A percentile compares a stretch with the other conserved stretches of the same genome.
Conservation (phyloP, 345 rosid species). For the Durio zibethinus region DNA sequence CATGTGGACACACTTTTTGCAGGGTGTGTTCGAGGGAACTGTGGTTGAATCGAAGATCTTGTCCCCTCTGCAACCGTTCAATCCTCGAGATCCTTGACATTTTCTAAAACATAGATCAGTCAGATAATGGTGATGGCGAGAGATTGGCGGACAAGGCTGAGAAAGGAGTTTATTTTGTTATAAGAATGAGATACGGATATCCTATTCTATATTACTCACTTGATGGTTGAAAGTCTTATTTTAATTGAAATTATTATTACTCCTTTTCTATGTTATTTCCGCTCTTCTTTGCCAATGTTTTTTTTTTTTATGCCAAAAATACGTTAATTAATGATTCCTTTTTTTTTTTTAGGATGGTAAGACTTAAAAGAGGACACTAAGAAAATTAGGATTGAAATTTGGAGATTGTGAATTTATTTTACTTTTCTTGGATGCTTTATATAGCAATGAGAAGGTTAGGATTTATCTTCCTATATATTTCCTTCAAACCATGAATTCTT, state of each 20-base stretch:
- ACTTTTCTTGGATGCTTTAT: background rate
- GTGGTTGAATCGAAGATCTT: constrained; percentile 62
- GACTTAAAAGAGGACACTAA: no score
- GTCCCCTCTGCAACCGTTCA: constrained; percentile 77
- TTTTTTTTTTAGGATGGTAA: background rate
- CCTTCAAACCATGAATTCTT: background rate
- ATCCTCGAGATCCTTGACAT: constrained; percentile 67
- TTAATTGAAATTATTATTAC: background rate
- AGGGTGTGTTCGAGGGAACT: constrained; percentile 71
- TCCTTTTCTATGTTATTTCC: background rate
- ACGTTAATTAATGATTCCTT: background rate
- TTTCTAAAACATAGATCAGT: constrained; percentile 27
- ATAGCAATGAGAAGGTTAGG: no score
- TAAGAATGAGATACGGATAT: background rate
- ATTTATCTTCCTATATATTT: background rate
- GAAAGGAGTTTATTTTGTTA: no score
- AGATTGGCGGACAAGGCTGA: no score
- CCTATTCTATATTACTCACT: background rate
- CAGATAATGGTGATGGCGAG: no score
- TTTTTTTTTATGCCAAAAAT: background rate
- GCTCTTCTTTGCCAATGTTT: background rate
- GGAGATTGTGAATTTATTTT: no score
- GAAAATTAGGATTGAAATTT: no score
- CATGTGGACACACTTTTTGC: constrained; percentile 83
- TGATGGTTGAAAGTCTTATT: background rate